Base-by-base conservation (phyloP, 768 basidiomycete species). In the Mycena rebaudengoi region DNA sequence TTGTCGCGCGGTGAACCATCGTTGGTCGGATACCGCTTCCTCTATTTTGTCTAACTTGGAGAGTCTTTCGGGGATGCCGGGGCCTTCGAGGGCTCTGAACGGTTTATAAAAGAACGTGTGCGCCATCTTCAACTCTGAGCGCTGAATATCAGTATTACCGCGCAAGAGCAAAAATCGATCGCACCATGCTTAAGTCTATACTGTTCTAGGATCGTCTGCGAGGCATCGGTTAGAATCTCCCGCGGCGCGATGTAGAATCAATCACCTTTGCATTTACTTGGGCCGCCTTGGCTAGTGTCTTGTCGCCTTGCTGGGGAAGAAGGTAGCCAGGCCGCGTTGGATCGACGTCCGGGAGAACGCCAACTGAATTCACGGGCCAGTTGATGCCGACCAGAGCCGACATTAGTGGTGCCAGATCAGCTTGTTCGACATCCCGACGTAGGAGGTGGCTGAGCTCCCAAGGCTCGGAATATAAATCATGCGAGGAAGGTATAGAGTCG, bases 291-390 rank as follows among this genome's bases (percentile, higher is more conserved):
- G 91, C 91, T 35, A 84, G 76, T 23, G 79, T 74, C 46, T 81
- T 78, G 32, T 88, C 84, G 35, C 86, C 88, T 18, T 71, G 71
- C 18, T 50, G 68, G 1, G 83, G 78, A 5, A 77, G 68, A 30
- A 94, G 73, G 72, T 88, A 92, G 5, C 92, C 92, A 29, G 85
- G 83, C 8, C 67, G 74, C 3, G 80, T 79, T 13, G 85, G 84
- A 65, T 92, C 88, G 2, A 88, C 85, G 71, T 94, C 92, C 5
- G 94, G 92, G 14, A 94, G 75, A 1, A 93, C 88, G 2, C 94
- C 94, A 20, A 93, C 92, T 0, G 90, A 91, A 70, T 95, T 95
- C 3, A 87, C 90, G 1, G 94, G 94, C 86, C 91, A 91, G 45
- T 88, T 72, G 13, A 87, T 81, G 20, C 93, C 93, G 18, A 94